phyloP scores from a whole-genome alignment of 2,329 filamentous ascomycete species.

The Arachnomyces sp. region DNA sequence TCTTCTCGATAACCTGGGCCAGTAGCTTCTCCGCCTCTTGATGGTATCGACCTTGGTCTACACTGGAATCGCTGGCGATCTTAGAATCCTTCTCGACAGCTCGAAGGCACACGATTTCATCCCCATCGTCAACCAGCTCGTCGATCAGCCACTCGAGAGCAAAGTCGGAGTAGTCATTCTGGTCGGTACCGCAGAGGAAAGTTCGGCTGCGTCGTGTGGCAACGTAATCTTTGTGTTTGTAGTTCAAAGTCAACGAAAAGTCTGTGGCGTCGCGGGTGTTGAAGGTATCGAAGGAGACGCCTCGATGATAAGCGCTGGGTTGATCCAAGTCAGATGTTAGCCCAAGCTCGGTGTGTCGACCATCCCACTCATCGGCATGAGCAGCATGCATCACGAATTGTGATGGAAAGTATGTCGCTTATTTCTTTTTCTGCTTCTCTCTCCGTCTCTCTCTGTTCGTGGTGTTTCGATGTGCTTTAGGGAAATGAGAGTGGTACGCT shows the following conservation, averaged over 20 bases:
- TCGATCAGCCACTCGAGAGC: slow-evolving; percentile 88
- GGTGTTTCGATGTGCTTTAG: not conserved
- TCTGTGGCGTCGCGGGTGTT: slow-evolving; percentile 59
- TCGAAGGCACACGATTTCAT: slow-evolving; percentile 83
- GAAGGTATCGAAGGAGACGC: slow-evolving; percentile 70
- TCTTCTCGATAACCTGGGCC: slow-evolving; percentile 69
- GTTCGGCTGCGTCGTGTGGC: slow-evolving; percentile 73
- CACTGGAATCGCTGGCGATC: slow-evolving; percentile 52
- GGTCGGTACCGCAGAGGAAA: slow-evolving; percentile 84
- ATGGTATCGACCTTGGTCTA: slow-evolving; percentile 64
- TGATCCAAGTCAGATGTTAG: slow-evolving; percentile 6
- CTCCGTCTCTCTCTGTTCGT: too few species aligned
- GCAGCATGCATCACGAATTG: slow-evolving; percentile 5
- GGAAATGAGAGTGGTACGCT: not conserved
- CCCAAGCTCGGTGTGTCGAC: not conserved
- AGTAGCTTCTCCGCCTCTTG: slow-evolving; percentile 69
- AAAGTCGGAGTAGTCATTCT: slow-evolving; percentile 86
- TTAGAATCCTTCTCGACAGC: slow-evolving; percentile 79
- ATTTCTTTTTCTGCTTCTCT: not conserved
- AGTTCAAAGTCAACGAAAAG: slow-evolving; percentile 73
- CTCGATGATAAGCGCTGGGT: slow-evolving; percentile 54
- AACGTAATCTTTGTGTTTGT: slow-evolving; percentile 79
- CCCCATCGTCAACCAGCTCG: slow-evolving; percentile 85
- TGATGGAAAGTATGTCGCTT: slow-evolving; percentile 2
- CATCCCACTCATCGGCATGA: slow-evolving; percentile 1